Base-by-base conservation (phyloP, 176 grass and related monocot genomes). In the Oryza meridionalis region DNA sequence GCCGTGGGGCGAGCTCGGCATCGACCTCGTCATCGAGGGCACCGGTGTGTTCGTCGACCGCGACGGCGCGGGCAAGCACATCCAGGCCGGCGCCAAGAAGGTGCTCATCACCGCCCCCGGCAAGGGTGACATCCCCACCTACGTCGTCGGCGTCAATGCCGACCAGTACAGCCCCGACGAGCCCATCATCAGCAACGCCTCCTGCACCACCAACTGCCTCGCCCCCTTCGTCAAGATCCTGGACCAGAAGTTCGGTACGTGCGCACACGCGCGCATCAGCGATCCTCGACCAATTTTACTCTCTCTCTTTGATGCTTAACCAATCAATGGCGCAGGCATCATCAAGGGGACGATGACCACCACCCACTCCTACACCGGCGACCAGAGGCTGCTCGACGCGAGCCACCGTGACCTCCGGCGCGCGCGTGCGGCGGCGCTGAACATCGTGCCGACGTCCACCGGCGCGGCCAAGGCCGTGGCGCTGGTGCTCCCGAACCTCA, bases 301-400 rank as follows among this genome's bases (percentile, higher is more conserved):
- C 32, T 44, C 43, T 31, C 4, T n/a, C 22, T 8, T 0, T 4
- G 79, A 61, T 17, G 6, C 3, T 26, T 67, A 43, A 42, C 8
- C 38, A 63, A 26, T 24, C 11, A 6, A 50, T 16, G 71, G 71
- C 69, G 44, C 88, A 94, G 93, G 90, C 45, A 94, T 96, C 88
- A 91, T 96, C 83, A 96, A 96, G 91, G 94, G 94, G 6, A 92
- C 91, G 10, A 96, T 96, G 94, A 96, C 94, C 66, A 96, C 94
- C 55, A 93, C 91, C 80, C 94, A 96, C 84, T 92, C 94, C 0
- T 96, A 96, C 91, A 96, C 94, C 33, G 94, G 90, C 0, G 94
- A 96, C 88, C 94, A 96, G 86, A 84, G 91, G 77, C 86, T 96
- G 69, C 88, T 92, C 7, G 94, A 96, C 81, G 91, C 90, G 10